Percentiles rank a stretch among this genome's conserved stretches.
Evolutionary conservation across 352 stramenopile genomes (phyloP).

Genomic region (Porosira glacialis): DNA sequence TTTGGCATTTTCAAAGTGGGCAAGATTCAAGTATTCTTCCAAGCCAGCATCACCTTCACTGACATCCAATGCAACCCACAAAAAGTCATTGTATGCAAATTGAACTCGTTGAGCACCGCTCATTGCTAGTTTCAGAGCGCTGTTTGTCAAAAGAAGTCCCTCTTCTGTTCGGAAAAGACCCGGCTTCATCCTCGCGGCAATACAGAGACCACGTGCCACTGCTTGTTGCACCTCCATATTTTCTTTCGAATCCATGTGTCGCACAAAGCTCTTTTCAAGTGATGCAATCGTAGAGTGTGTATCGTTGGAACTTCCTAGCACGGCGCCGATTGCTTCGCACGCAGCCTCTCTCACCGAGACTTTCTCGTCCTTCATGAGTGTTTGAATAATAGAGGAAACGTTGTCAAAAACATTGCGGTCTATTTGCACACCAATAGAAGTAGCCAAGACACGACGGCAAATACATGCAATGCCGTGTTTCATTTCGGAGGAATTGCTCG

Average conservation of each 20-base stretch:
- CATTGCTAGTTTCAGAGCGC: conserved; percentile 73
- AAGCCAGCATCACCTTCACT: conserved; percentile 66
- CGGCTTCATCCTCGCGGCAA: conserved; percentile 52
- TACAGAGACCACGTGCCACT: conserved; percentile 61
- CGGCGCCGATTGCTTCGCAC: conserved; percentile 65
- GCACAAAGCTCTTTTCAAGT: conserved; percentile 62
- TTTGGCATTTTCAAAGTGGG: conserved; percentile 77
- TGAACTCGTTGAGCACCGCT: conserved; percentile 72
- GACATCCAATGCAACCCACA: conserved; percentile 78
- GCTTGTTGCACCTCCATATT: conserved; percentile 66
- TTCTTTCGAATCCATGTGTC: conserved; percentile 70
- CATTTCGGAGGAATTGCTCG: conserved; percentile 45
- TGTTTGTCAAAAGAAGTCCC: conserved; percentile 59
- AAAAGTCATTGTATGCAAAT: conserved; percentile 80
- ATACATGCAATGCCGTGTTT: conserved; percentile 75
- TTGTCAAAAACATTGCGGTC: conserved; percentile 37
- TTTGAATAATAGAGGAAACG: conserved; percentile 35
- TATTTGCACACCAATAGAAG: conserved; percentile 45
- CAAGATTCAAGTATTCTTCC: conserved; percentile 62
- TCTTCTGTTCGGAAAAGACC: conserved; percentile 62
- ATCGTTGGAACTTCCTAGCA: conserved; percentile 63
- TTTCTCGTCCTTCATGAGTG: conserved; percentile 74
- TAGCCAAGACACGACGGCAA: conserved; percentile 63
- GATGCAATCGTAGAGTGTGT: conserved; percentile 40
- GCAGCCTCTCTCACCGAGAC: conserved; percentile 60